Conservation (phyloP, 768 basidiomycete species). For the Pulveroboletus sp. region DNA sequence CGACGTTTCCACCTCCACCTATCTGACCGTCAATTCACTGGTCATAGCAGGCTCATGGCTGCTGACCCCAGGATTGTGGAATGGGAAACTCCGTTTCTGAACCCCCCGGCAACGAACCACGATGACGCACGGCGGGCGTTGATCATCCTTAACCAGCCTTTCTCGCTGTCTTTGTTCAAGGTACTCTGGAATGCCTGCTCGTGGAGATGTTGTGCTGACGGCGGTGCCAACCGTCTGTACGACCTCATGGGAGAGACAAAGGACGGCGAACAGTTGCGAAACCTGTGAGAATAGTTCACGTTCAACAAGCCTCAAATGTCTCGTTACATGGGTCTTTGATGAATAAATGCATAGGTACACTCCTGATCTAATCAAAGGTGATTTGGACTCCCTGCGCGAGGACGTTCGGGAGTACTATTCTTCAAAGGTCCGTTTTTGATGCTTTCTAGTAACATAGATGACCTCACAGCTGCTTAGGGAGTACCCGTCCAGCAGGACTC, state of each 20-base stretch:
- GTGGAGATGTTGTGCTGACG: constrained; percentile 76
- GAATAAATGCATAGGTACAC: constrained; percentile 45
- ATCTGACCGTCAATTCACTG: neutral
- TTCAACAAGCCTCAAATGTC: neutral
- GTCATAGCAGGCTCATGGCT: constrained; percentile 2
- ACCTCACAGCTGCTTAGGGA: constrained; percentile 39
- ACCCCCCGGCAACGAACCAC: neutral
- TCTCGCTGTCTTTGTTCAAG: constrained; percentile 56
- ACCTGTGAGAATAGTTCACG: constrained; percentile 8
- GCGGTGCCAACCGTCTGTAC: constrained; percentile 80
- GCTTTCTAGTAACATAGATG: neutral
- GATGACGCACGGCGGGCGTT: constrained; percentile 33
- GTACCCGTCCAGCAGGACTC: constrained; percentile 63
- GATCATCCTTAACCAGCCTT: constrained; percentile 82
- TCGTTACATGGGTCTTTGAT: neutral
- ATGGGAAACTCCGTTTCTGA: constrained; percentile 10
- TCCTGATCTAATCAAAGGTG: constrained; percentile 89
- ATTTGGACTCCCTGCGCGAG: constrained; percentile 79
- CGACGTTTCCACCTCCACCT: neutral
- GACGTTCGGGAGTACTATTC: constrained; percentile 73
- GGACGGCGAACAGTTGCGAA: constrained; percentile 7
- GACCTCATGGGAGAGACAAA: constrained; percentile 40
- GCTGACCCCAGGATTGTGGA: constrained; percentile 4
- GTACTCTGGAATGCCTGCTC: constrained; percentile 49
- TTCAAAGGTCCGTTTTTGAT: constrained; percentile 40